These are phyloP conservation scores for Phytophthora citrophthora DNA, from an alignment of 352 stramenopile genomes.

Conservation along the genomic window DNA sequence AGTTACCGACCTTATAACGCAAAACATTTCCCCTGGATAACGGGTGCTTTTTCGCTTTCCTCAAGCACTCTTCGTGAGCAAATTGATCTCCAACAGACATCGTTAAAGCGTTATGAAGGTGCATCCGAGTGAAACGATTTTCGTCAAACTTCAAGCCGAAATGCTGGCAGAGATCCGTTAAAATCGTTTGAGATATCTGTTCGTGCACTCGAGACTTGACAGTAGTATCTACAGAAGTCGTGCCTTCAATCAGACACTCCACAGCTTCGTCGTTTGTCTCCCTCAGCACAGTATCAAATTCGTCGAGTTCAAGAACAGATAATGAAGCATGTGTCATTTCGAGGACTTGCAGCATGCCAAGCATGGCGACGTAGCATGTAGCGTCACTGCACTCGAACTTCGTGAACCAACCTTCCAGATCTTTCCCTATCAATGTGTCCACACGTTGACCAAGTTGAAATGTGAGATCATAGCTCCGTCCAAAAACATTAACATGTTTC, in stretches of 20 bases:
- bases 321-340: constrained; percentile 39
- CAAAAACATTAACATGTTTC: constrained; percentile 63
- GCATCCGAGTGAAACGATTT: constrained; percentile 47
- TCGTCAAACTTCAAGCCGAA: constrained; percentile 54
- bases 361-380: constrained; percentile 58
- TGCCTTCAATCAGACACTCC: constrained; percentile 20
- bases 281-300: constrained; percentile 42
- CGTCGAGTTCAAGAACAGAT: constrained; percentile 29
- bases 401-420: constrained; percentile 57
- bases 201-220: constrained; percentile 48
- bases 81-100: constrained; percentile 29
- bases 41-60: constrained; percentile 25
- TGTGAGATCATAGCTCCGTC: constrained; percentile 63
- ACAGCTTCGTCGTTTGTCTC: constrained; percentile 37
- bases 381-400: constrained; percentile 67
- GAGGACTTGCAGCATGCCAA: constrained; percentile 44
- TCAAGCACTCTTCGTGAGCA: constrained; percentile 31
- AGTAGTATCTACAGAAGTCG: constrained; percentile 12
- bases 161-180: constrained; percentile 69
- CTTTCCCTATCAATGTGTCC: constrained; percentile 51
- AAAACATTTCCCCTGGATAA: constrained; percentile 17
- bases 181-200: constrained; percentile 53
- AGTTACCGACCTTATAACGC: constrained; percentile 16
- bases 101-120: constrained; percentile 30
- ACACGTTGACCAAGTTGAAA: constrained; percentile 62